A percentile compares a stretch with the other conserved stretches of the same genome.
Evolutionary conservation across 768 basidiomycete genomes (phyloP).

Genomic region (Harrya chromipes): DNA sequence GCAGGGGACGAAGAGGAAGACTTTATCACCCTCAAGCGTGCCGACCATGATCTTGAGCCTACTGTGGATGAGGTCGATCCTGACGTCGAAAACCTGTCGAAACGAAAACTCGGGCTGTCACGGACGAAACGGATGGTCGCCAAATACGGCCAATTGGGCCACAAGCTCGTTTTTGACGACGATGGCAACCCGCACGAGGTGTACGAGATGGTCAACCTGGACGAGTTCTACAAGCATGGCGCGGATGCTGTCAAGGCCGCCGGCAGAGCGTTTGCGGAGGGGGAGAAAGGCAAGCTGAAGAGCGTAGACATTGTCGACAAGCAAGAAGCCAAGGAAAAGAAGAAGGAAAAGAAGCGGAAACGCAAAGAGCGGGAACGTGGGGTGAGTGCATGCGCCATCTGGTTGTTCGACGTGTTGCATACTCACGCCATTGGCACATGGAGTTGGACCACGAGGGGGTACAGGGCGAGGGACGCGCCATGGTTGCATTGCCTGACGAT

Average conservation of each 20-base stretch:
- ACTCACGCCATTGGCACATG: neutral
- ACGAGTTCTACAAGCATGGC: slow-evolving; percentile 70
- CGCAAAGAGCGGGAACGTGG: slow-evolving; percentile 71
- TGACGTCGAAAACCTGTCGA: slow-evolving; percentile 62
- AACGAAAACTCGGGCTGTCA: slow-evolving; percentile 78
- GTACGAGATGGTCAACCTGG: slow-evolving; percentile 78
- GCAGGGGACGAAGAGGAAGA: slow-evolving; percentile 59
- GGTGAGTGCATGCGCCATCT: slow-evolving; percentile 14
- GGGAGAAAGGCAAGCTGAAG: slow-evolving; percentile 70
- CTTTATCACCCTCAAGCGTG: slow-evolving; percentile 93
- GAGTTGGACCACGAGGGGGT: slow-evolving; percentile 26
- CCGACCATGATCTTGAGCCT: slow-evolving; percentile 74
- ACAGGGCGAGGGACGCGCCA: slow-evolving; percentile 16
- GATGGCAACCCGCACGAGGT: slow-evolving; percentile 76
- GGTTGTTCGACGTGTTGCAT: neutral
- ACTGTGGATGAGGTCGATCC: slow-evolving; percentile 32
- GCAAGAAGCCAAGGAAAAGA: slow-evolving; percentile 82
- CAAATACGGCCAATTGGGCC: slow-evolving; percentile 54
- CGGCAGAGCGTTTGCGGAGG: slow-evolving; percentile 66
- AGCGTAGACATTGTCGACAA: slow-evolving; percentile 73
- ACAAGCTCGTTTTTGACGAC: slow-evolving; percentile 89
- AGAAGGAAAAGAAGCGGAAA: slow-evolving; percentile 88
- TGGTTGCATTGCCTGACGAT: slow-evolving; percentile 37
- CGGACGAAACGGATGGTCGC: slow-evolving; percentile 69
- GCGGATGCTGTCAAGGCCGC: slow-evolving; percentile 62